Percentiles rank a stretch among this genome's conserved stretches.
phyloP scores from a whole-genome alignment of 1,284 basidiomycete species.

The Austropuccinia psidii region DNA sequence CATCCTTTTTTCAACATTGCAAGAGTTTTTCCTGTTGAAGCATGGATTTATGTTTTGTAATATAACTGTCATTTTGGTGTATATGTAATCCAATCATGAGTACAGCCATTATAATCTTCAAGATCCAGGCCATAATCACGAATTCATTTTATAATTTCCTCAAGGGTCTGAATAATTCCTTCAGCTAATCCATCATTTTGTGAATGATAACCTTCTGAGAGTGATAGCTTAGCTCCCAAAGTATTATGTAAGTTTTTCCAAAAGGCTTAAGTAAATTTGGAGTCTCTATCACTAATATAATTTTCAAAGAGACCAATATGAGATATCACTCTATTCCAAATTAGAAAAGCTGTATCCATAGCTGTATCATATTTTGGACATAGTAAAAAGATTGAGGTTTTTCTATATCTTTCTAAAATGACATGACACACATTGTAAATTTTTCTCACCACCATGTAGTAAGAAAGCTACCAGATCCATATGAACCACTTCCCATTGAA shows the following conservation, averaged over 20 bases:
- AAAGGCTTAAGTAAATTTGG: too few species aligned
- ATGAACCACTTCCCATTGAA: too few species aligned
- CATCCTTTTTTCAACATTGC: too few species aligned
- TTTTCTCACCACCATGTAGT: not conserved
- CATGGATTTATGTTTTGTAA: too few species aligned
- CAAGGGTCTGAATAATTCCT: not conserved
- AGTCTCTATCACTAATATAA: not conserved
- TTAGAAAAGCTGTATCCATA: not conserved
- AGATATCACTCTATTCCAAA: not conserved
- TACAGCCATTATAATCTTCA: constrained; percentile 11
- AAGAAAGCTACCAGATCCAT: too few species aligned
- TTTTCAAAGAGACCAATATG: not conserved
- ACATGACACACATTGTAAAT: not conserved
- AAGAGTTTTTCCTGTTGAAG: too few species aligned
- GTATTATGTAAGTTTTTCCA: not conserved
- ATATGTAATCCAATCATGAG: constrained; percentile 19
- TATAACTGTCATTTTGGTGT: too few species aligned
- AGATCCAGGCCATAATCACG: not conserved
- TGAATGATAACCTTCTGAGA: not conserved
- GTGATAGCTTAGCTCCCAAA: not conserved
- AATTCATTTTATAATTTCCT: not conserved
- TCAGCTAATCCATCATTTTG: not conserved
- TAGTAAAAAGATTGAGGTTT: not conserved
- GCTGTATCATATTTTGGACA: not conserved
- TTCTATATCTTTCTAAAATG: not conserved